Base-by-base conservation (phyloP, 352 stramenopile genomes). In the Globisporangium sylvaticum region DNA sequence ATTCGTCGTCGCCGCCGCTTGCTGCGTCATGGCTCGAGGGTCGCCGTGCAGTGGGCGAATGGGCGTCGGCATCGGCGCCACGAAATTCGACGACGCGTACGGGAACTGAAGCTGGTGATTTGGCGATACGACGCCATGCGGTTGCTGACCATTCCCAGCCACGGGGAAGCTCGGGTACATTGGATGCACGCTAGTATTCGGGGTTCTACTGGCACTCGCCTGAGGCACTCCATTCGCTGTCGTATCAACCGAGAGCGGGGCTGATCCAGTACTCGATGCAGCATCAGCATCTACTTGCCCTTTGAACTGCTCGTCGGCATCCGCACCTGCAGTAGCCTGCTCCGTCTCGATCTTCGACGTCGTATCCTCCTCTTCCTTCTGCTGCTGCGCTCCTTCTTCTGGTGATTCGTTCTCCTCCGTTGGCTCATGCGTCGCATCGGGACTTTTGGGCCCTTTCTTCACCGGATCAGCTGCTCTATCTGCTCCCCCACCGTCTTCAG, bases 41-140 rank as follows among this genome's bases (percentile, higher is more conserved):
- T 94, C 86, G 29, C 83, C 84, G 37, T 81, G 65, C 25, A 94
- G 58, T 20, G 86, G 86, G 4, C 86, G 86, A 69, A 94, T 94
- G 10, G 86, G 86, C 32, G 86, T 94, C 14, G 84, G 86, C 29
- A 77, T 75, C 5, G 82, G 72, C n/a, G 84, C 78, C 27, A 92
- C 62, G 67, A 91, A 91, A 22, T 84, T 84, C 5, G 81, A 80
- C 12, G 84, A 75, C 18, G 80, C 77, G 46, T 87, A 90, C 29
- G 81, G 74, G 48, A 88, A 88, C 67, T 88, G 78, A 67, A 80
- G 75, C 50, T 24, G 68, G 62, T 58, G 70, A 24, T 15, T 55
- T 25, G 67, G 67, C 1, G 60, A 67, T 53, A 57, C 39, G 31
- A n/a, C 31, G 6, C 31, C 31, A 24, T 58, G 39, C n/a, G 29